Conservation (phyloP, 2,329 filamentous ascomycete genomes). For the Lecanicillium sp. region DNA sequence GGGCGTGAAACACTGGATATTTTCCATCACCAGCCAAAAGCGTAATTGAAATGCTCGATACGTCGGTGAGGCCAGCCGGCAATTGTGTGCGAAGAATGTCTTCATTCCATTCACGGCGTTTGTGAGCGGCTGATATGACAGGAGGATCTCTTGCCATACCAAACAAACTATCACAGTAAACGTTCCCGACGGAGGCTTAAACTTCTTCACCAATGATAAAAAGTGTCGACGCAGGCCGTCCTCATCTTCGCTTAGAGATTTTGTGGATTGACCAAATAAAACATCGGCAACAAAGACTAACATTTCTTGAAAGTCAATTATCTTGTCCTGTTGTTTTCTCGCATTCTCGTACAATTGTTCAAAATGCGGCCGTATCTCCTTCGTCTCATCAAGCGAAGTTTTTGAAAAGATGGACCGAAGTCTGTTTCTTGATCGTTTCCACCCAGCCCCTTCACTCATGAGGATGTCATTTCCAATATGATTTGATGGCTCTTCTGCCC, state of each 20-base stretch:
- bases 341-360: background rate
- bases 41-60: conserved; percentile 1
- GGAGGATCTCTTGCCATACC: conserved; percentile 3
- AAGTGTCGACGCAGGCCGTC: background rate
- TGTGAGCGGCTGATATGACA: conserved; percentile 1
- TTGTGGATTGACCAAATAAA: conserved; percentile 5
- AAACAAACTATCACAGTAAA: conserved; percentile 5
- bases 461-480: conserved; percentile 7
- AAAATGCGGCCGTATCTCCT: conserved; percentile 3
- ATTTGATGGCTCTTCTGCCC: conserved; percentile 7
- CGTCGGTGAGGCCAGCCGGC: background rate
- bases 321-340: background rate
- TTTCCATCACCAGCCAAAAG: conserved; percentile 4
- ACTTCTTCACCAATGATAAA: conserved; percentile 2
- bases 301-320: conserved; percentile 5
- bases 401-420: conserved; percentile 5
- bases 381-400: conserved; percentile 5
- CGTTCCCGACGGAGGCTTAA: conserved; percentile 5
- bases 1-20: conserved; percentile 4
- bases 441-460: conserved; percentile 5
- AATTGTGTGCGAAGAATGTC: conserved; percentile 5
- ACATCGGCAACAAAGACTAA: conserved; percentile 8
- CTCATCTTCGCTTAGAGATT: background rate
- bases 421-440: conserved; percentile 1
- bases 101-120: conserved; percentile 5